Conservation (phyloP, 2,329 filamentous ascomycete species). For the Colletotrichum caudatum region DNA sequence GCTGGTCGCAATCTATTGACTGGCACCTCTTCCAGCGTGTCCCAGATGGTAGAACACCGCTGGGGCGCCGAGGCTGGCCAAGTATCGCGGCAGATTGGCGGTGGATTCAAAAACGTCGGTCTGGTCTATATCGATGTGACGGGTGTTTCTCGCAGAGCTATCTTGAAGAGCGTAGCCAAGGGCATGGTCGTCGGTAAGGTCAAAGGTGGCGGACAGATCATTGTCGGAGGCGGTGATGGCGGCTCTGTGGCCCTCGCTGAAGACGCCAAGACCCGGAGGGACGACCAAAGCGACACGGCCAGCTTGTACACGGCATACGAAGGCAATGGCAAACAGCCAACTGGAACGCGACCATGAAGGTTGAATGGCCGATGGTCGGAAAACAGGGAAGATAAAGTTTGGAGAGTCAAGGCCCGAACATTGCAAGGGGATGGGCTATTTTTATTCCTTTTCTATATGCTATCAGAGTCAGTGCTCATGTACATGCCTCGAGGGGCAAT, state of each 20-base stretch:
- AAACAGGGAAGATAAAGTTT: background rate
- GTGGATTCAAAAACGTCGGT: conserved; percentile 94
- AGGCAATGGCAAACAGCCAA: conserved; percentile 51
- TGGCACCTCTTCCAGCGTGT: conserved; percentile 81
- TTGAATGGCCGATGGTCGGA: background rate
- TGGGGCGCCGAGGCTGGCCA: conserved; percentile 89
- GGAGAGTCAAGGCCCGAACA: background rate
- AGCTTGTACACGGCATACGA: conserved; percentile 48
- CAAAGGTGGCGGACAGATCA: conserved; percentile 76
- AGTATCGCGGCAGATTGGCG: conserved; percentile 79
- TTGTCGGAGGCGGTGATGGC: conserved; percentile 75
- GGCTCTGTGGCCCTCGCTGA: conserved; percentile 45
- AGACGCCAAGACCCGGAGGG: conserved; percentile 42
- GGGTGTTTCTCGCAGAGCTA: conserved; percentile 87
- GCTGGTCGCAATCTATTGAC: conserved; percentile 83
- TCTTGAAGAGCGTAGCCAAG: conserved; percentile 95
- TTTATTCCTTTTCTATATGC: background rate
- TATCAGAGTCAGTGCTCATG: background rate
- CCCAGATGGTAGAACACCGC: conserved; percentile 86
- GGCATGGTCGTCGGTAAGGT: conserved; percentile 93
- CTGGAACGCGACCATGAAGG: conserved; percentile 27
- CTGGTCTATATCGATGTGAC: conserved; percentile 97
- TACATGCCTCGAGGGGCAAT: conserved; percentile 3
- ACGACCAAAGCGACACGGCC: conserved; percentile 43
- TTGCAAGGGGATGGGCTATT: background rate